Conservation (phyloP, 352 stramenopile genomes). For the Pythium chondricola region DNA sequence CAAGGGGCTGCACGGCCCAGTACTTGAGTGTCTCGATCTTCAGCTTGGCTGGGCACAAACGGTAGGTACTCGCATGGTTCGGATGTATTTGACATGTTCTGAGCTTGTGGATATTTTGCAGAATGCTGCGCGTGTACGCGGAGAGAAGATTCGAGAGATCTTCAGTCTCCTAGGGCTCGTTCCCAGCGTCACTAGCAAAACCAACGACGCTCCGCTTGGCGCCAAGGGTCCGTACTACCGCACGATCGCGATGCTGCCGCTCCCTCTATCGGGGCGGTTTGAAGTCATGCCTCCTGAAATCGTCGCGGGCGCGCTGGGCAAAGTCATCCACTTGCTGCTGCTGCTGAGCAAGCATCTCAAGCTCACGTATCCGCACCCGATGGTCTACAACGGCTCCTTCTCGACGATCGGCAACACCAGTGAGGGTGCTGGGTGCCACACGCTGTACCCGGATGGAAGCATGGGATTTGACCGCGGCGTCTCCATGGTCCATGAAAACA, state of each 20-base stretch:
- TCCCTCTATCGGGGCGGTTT: constrained; percentile 67
- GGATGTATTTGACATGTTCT: too few relatives aligned
- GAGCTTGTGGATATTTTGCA: constrained; percentile 16
- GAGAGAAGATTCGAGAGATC: constrained; percentile 61
- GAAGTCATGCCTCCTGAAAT: constrained; percentile 72
- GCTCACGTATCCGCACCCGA: constrained; percentile 71
- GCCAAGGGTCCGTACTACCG: constrained; percentile 34
- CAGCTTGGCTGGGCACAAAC: constrained; percentile 57
- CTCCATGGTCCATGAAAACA: constrained; percentile 73
- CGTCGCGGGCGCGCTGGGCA: constrained; percentile 57
- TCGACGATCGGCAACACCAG: constrained; percentile 79
- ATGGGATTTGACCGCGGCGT: constrained; percentile 69
- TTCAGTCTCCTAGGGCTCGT: constrained; percentile 53
- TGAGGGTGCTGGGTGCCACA: constrained; percentile 74
- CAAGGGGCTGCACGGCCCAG: constrained; percentile 33
- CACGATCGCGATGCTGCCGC: constrained; percentile 56
- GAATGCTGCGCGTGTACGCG: constrained; percentile 58
- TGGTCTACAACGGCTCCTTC: constrained; percentile 83
- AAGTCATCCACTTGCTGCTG: constrained; percentile 69
- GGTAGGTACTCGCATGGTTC: constrained; percentile 17
- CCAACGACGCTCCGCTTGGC: background rate
- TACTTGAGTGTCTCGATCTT: constrained; percentile 64
- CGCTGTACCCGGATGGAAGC: constrained; percentile 76
- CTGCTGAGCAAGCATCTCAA: constrained; percentile 66
- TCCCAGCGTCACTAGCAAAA: background rate